phyloP scores from a whole-genome alignment of 2,329 filamentous ascomycete species.

The Aureobasidium sp. region DNA sequence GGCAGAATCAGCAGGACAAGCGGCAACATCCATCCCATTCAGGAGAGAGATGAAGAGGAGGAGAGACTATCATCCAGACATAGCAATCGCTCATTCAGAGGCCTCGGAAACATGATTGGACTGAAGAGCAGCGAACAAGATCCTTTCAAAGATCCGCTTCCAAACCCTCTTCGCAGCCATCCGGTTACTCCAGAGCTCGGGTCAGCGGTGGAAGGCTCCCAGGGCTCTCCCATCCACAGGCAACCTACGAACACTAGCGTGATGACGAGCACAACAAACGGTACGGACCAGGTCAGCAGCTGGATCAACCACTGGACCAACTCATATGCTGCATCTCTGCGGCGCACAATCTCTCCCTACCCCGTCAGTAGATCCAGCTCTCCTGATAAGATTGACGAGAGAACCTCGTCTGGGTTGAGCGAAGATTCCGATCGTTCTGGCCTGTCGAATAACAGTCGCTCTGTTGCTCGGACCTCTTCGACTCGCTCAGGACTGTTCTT shows the following conservation, averaged over 20 bases:
- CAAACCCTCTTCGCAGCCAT: constrained; percentile 29
- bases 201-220: neutral
- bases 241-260: constrained; percentile 19
- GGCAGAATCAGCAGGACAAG: constrained; percentile 40
- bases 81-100: constrained; percentile 17
- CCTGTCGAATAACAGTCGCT: constrained; percentile 34
- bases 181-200: constrained; percentile 23
- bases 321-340: constrained; percentile 10
- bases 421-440: constrained; percentile 40
- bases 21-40: constrained; percentile 53
- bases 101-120: constrained; percentile 15
- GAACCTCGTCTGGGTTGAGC: constrained; percentile 48
- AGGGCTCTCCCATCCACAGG: constrained; percentile 18
- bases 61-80: constrained; percentile 19
- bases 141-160: constrained; percentile 33
- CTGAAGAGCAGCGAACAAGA: constrained; percentile 23
- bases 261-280: constrained; percentile 14
- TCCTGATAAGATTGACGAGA: constrained; percentile 45
- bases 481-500: constrained; percentile 29
- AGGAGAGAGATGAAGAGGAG: constrained; percentile 53
- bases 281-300: constrained; percentile 17
- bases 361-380: constrained; percentile 29
- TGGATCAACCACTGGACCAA: constrained; percentile 21
- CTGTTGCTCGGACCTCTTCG: constrained; percentile 37
- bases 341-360: neutral